Conservation (phyloP, 768 basidiomycete genomes). For the Macrolepiota dolichaula region DNA sequence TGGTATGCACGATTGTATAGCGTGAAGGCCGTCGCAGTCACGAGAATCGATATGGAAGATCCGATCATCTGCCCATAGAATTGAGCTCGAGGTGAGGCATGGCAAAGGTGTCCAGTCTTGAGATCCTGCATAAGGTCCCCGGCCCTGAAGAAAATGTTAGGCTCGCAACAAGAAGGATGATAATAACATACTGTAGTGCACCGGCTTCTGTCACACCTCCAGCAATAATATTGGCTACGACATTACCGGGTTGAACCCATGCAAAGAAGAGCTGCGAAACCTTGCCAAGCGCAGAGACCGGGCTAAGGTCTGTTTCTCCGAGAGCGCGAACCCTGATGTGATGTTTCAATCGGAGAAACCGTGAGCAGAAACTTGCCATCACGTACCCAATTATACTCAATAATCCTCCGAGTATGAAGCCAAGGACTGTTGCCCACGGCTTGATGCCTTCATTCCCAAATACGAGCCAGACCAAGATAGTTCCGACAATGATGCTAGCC, state of each 20-base stretch:
- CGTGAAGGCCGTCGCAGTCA: slow-evolving; percentile 83
- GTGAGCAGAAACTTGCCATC: slow-evolving; percentile 5
- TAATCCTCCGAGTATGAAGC: slow-evolving; percentile 78
- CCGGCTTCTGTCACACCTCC: slow-evolving; percentile 96
- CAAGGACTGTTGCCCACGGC: slow-evolving; percentile 91
- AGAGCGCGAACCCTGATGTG: slow-evolving; percentile 77
- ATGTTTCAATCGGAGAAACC: slow-evolving; percentile 14
- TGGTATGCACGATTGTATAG: slow-evolving; percentile 85
- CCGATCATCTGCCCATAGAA: slow-evolving; percentile 94
- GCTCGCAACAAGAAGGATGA: neutral
- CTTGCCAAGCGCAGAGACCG: slow-evolving; percentile 91
- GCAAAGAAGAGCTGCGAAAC: slow-evolving; percentile 94
- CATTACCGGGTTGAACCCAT: slow-evolving; percentile 89
- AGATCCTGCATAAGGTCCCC: slow-evolving; percentile 99
- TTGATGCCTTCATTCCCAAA: slow-evolving; percentile 92
- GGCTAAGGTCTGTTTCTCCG: slow-evolving; percentile 94
- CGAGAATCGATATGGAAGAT: slow-evolving; percentile 81
- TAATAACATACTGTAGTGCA: slow-evolving; percentile 71
- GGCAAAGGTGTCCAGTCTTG: slow-evolving; percentile 92
- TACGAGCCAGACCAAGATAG: slow-evolving; percentile 78
- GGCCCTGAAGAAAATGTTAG: slow-evolving; percentile 46
- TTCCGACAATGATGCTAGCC: slow-evolving; percentile 63
- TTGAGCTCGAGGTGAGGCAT: slow-evolving; percentile 89
- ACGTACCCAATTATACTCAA: slow-evolving; percentile 85
- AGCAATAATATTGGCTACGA: slow-evolving; percentile 97